Evolutionary conservation across 345 rosid genomes (phyloP), one percentile per base, ranked within the genome.

Genomic region (Excoecaria cochinchinensis): DNA sequence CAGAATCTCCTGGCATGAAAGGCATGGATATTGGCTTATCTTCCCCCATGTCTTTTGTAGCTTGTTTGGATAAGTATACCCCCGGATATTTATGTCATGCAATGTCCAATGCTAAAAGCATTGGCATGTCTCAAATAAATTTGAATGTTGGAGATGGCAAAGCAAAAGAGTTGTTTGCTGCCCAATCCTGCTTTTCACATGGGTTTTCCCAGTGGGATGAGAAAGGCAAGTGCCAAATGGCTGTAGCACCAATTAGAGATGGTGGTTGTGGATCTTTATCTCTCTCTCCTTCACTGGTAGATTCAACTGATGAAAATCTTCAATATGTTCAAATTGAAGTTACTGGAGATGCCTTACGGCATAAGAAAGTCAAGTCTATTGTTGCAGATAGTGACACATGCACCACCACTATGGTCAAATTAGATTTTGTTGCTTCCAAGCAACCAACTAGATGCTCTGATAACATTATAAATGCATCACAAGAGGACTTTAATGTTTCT

Each of bases 181-280:
- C 19, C 46, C 74, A 64, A 44, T 62, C 72, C 17, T 24, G 53
- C 62, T 79, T 22, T 10, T n/a, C 62, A 24, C 3, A 9, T 40
- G 75, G 61, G 47, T 59, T 38, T 68, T 65, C 51, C 74, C 70
- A 13, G 25, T 80, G 83, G 80, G 80, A 80, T 76, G 74, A 72
- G 67, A 76, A 80, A 68, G 83, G 80, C 5, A 76, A 76, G 72
- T 48, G 58, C 51, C 46, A 38, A 58, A 31, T 79, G 58, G 63
- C 55, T 40, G 46, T 25, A 22, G 40, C 39, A 58, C 52, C 71
- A 19, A 31, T 8, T 40, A 69, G 56, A 69, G 40, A 31, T 52
- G 51, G 7, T 52, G 71, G 56, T 39, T 25, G 19, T 51, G 77
- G 42, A 57, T 11, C 62, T 70, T 74, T 68, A 17, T 36, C 58